Evolutionary conservation across 352 stramenopile genomes (phyloP).

Genomic region (Phytophthora europaea): DNA sequence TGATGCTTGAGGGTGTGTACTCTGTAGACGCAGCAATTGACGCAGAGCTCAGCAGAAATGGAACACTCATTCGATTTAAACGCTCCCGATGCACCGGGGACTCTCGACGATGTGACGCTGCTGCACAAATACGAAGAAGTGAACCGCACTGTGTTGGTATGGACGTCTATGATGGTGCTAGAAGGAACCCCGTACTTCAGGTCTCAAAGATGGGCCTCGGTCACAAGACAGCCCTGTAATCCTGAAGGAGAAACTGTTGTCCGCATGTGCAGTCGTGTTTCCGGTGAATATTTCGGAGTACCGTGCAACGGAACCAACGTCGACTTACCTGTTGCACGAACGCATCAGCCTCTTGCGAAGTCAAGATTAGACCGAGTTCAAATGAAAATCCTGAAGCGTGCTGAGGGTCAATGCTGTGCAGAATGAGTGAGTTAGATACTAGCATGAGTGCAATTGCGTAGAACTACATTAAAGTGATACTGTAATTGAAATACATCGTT

Average conservation of each 20-base stretch:
- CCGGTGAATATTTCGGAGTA: slow-evolving; percentile 20
- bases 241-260: slow-evolving; percentile 7
- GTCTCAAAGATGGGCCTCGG: slow-evolving; percentile 21
- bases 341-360: slow-evolving; percentile 18
- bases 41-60: slow-evolving; percentile 18
- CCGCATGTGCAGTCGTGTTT: slow-evolving; percentile 23
- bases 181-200: slow-evolving; percentile 18
- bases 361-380: slow-evolving; percentile 23
- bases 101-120: slow-evolving; percentile 25
- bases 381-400: slow-evolving; percentile 14
- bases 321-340: slow-evolving; percentile 22
- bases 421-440: too few species aligned
- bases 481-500: too few species aligned
- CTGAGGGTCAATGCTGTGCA: background rate
- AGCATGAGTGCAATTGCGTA: background rate
- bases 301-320: slow-evolving; percentile 5
- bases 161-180: slow-evolving; percentile 31
- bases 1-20: background rate
- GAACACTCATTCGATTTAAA: slow-evolving; percentile 15
- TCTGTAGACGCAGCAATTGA: slow-evolving; percentile 15
- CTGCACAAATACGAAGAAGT: slow-evolving; percentile 25
- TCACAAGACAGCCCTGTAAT: slow-evolving; percentile 7
- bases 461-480: background rate
- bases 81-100: background rate
- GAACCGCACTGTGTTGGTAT: slow-evolving; percentile 11